Evolutionary conservation across 2,329 filamentous ascomycete genomes (phyloP), one percentile per base, ranked within the genome.

Genomic region (Alternaria sp.): DNA sequence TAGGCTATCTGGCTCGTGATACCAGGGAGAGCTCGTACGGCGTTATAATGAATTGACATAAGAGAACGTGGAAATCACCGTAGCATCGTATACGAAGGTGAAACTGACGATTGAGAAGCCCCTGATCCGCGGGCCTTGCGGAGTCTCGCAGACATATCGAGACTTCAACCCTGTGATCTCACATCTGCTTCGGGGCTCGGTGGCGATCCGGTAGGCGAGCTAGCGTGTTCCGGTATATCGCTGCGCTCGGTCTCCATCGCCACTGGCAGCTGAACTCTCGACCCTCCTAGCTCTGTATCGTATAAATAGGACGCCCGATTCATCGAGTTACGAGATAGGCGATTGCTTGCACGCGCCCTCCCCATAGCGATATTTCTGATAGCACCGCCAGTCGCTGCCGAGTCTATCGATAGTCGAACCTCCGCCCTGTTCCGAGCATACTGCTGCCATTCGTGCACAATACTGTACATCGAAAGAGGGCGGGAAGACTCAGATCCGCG

Each of bases 361-460:
- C 55, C 17, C 4, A 30, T 21, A 8, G 47, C 30, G 11, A 61
- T 57, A 26, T 49, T 65, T 28, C 65, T 45, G 17, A 60, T 59
- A 46, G 49, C 57, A 21, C 44, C 53, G n/a, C 45, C 61, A 13
- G 50, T 59, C 3, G 47, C 46, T 11, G 58, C 56, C 5, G 62
- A 60, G 23, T 67, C 65, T 11, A 60, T 54, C 10, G 65, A 67
- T 15, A 49, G 23, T n/a, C 65, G 65, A 19, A 44, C 55, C 21
- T 67, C 65, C 17, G 40, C 40, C 30, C 58, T 30, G 36, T 47
- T 59, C 32, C 49, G 57, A 23, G 19, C 17, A 59, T 40, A 17
- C 52, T 66, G 64, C 52, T 58, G 30, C 63, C 63, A 63, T n/a
- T 44, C 26, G 9, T 62, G 59, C 26, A 55, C 23, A 19, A 28